phyloP scores from a whole-genome alignment of 169 alveolate genomes.

The Cryptosporidium parvum region DNA sequence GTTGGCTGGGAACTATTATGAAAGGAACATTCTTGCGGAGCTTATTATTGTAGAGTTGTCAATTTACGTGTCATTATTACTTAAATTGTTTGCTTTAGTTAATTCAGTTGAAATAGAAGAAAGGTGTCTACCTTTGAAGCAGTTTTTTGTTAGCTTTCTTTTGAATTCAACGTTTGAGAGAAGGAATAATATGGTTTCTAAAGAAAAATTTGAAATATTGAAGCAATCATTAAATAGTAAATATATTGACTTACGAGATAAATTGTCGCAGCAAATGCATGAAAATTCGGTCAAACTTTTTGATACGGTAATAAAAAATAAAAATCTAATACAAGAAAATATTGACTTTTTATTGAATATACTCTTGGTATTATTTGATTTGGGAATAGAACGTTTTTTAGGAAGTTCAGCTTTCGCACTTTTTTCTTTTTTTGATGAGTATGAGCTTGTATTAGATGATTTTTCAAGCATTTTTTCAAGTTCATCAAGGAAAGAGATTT shows the following conservation, averaged over 20 bases:
- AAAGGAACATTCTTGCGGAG: background rate
- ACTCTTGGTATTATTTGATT: background rate
- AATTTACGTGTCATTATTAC: no score
- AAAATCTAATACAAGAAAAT: no score
- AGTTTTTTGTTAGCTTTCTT: background rate
- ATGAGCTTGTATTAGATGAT: no score
- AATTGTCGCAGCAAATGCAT: no score
- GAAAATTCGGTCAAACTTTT: background rate
- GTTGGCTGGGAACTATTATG: background rate
- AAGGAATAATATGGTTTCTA: background rate
- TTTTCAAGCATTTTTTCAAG: no score
- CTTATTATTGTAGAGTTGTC: background rate
- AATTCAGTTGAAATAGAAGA: background rate
- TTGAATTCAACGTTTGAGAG: background rate
- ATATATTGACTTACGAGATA: background rate
- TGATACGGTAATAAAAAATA: background rate
- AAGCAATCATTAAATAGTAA: no score
- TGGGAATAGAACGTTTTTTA: background rate
- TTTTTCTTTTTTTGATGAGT: no score
- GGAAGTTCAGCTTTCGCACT: background rate
- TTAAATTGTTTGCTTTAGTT: no score
- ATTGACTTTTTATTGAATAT: no score
- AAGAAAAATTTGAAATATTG: no score
- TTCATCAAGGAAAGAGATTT: background rate
- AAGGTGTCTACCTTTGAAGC: no score